Evolutionary conservation across 2,329 filamentous ascomycete genomes (phyloP), one percentile per base, ranked within the genome.

Genomic region (Cryphonectria carpinicola): DNA sequence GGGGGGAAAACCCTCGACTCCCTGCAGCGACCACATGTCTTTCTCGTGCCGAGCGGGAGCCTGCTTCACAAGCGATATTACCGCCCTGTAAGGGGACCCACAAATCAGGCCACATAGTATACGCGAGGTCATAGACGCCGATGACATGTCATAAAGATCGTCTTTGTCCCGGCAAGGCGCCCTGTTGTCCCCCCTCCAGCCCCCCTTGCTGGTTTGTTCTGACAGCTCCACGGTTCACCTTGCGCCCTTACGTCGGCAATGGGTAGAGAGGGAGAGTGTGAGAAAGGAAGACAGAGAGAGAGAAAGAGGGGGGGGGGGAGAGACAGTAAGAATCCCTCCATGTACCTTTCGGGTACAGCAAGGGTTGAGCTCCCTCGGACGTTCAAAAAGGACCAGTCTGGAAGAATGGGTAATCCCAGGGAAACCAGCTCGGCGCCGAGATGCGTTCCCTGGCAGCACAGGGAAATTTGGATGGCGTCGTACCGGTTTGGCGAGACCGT

Each of bases 41-140:
- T 65, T 54, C 43, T 22, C 43, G 32, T 65, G 37, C 63, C 35
- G 61, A 5, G 54, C 58, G 39, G 70, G 49, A 69, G 39, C 28
- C 49, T 69, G 67, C 70, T 65, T 63, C 35, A 66, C 46, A 71
- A 71, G 66, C 67, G 63, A 71, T 32, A 69, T 69, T n/a, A 28
- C 64, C n/a, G 39, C n/a, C 17, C 19, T 46, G 70, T 28, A n/a
- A 49, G 5, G 22, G 6, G 62, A 41, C 25, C 41, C 58, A 61
- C 35, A 37, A 52, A 52, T 52, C 32, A 32, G 64, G 32, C 46
- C 43, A 65, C 46, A 54, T 39, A 65, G 11, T 28, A 58, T 58
- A 65, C 32, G 19, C 32, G 64, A 35, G 32, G 43, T 22, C 43
- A 52, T 52, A 37, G 46, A 52, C 32, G 64, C 46, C 32, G 43